Evolutionary conservation across 2,329 filamentous ascomycete genomes (phyloP).

Genomic region (Beauveria varroae): DNA sequence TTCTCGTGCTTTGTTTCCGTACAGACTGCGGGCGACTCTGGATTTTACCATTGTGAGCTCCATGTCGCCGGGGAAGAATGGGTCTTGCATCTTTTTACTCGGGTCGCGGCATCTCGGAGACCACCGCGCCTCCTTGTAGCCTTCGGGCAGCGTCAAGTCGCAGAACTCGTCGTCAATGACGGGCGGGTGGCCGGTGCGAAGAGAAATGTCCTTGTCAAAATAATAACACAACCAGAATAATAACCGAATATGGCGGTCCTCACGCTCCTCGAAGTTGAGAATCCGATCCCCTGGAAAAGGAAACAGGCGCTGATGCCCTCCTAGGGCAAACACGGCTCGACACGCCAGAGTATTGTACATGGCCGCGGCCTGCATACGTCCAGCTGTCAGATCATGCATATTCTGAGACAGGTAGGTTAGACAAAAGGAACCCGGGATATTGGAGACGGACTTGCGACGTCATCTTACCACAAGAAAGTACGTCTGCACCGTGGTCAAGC

Average conservation of each 20-base stretch:
- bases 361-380: constrained; percentile 37
- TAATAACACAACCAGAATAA: constrained; percentile 50
- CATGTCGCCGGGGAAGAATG: constrained; percentile 39
- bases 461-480: constrained; percentile 39
- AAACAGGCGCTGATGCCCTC: constrained; percentile 31
- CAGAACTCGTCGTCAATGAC: constrained; percentile 43
- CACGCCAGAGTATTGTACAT: constrained; percentile 38
- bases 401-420: constrained; percentile 19
- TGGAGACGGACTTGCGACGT: neutral
- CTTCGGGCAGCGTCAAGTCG: constrained; percentile 40
- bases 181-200: constrained; percentile 46
- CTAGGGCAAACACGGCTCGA: constrained; percentile 41
- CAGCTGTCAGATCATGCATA: constrained; percentile 36
- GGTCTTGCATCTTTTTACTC: constrained; percentile 14
- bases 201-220: constrained; percentile 47
- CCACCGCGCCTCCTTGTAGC: constrained; percentile 20
- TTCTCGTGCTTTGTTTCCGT: constrained; percentile 37
- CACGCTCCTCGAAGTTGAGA: constrained; percentile 19
- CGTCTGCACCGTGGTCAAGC: constrained; percentile 36
- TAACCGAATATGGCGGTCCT: constrained; percentile 27
- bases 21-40: constrained; percentile 38
- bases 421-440: neutral
- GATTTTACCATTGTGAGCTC: constrained; percentile 44
- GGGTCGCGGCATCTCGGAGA: constrained; percentile 3
- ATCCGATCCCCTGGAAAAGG: constrained; percentile 9